A percentile compares a stretch with the other conserved stretches of the same genome.
phyloP scores from a whole-genome alignment of 495 filamentous ascomycete species.

The Cladorrhinum samala region DNA sequence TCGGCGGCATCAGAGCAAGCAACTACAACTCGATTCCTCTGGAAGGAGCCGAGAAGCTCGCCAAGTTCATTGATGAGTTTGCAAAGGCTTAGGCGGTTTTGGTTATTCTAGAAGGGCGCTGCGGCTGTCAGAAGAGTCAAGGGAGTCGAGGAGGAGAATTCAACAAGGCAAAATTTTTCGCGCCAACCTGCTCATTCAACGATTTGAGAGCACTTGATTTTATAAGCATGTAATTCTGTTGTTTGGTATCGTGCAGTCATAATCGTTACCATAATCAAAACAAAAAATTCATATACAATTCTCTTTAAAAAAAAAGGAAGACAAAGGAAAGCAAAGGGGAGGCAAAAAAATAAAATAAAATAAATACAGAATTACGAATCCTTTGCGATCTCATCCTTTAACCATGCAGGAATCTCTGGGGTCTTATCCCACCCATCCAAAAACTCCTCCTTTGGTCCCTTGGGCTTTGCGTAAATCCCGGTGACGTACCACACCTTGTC shows the following conservation, averaged over 20 bases:
- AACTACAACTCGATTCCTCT: constrained; percentile 62
- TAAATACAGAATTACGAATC: background rate
- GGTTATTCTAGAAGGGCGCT: no score
- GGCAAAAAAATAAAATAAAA: no score
- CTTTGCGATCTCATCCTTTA: constrained; percentile 40
- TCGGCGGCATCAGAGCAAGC: constrained; percentile 61
- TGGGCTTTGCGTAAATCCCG: constrained; percentile 47
- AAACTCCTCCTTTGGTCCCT: constrained; percentile 32
- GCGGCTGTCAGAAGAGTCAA: background rate
- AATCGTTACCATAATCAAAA: background rate
- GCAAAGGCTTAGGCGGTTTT: constrained; percentile 36
- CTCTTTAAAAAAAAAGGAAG: background rate
- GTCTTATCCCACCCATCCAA: constrained; percentile 50
- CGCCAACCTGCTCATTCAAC: constrained; percentile 10
- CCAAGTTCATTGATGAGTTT: constrained; percentile 52
- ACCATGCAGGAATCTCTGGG: constrained; percentile 50
- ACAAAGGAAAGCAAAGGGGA: no score
- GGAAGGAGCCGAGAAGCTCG: constrained; percentile 53
- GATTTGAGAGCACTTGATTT: background rate
- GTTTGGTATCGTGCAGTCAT: background rate
- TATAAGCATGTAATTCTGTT: background rate
- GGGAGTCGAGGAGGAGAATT: background rate
- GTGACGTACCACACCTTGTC: constrained; percentile 45
- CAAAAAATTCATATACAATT: background rate
- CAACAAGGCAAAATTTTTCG: background rate